These are phyloP conservation scores for Aspergillus pseudoglaucus DNA, from an alignment of 2,329 filamentous ascomycete species.

Conservation along the genomic window DNA sequence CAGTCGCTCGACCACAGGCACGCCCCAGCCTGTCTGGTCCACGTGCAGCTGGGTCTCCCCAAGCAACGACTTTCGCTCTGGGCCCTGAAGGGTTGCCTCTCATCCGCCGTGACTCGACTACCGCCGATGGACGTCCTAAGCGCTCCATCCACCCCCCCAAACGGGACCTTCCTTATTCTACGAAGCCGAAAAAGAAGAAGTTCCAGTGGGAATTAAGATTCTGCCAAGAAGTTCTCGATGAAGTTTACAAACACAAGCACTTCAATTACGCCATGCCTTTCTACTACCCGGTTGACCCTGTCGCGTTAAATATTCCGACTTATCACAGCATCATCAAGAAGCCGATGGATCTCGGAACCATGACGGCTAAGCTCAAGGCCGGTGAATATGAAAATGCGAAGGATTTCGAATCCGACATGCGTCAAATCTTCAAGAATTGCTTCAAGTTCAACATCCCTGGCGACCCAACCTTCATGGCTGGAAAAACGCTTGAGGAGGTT, in stretches of 20 bases:
- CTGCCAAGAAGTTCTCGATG: conserved; percentile 71
- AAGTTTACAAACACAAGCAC: conserved; percentile 71
- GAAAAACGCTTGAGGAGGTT: conserved; percentile 64
- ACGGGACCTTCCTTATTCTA: conserved; percentile 84
- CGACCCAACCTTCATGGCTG: conserved; percentile 66
- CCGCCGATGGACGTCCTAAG: conserved; percentile 75
- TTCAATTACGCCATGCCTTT: conserved; percentile 65
- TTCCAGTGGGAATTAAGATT: conserved; percentile 84
- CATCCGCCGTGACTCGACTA: conserved; percentile 78
- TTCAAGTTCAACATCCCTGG: conserved; percentile 81
- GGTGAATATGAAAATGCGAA: conserved; percentile 76
- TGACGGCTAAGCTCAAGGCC: conserved; percentile 65
- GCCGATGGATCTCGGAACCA: conserved; percentile 90
- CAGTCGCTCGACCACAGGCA: conserved; percentile 44
- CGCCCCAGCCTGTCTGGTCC: conserved; percentile 37
- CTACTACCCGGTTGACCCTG: conserved; percentile 78
- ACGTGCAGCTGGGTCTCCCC: conserved; percentile 24
- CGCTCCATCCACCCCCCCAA: conserved; percentile 89
- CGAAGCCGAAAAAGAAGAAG: conserved; percentile 86
- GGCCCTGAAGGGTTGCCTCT: conserved; percentile 71
- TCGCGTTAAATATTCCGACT: conserved; percentile 84
- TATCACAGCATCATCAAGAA: conserved; percentile 94
- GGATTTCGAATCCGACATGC: conserved; percentile 78
- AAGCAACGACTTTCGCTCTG: conserved; percentile 62
- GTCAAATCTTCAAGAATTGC: conserved; percentile 81